Percentiles rank a stretch among this genome's conserved stretches.
Conservation (phyloP, 345 rosid species). For the Syzygium jambos region DNA sequence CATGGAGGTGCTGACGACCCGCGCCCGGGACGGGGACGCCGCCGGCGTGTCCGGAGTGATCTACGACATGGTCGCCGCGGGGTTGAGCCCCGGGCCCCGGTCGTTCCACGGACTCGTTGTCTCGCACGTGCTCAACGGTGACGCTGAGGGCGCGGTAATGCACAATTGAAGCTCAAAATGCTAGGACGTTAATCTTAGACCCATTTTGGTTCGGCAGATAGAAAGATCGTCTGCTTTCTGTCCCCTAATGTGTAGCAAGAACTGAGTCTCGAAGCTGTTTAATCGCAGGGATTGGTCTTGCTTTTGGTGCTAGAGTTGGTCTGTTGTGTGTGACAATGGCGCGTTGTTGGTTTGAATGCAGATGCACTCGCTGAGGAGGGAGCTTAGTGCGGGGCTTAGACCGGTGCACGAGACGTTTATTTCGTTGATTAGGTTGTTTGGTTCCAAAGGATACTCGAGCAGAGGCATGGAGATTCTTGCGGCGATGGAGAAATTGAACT, state of each 20-base stretch:
- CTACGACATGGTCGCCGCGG: constrained; percentile 95
- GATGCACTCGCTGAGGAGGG: constrained; percentile 88
- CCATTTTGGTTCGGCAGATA: not conserved
- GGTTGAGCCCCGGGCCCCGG: constrained; percentile 84
- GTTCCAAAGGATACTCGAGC: constrained; percentile 59
- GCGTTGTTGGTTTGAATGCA: constrained; percentile 16
- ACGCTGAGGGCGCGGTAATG: constrained; percentile 82
- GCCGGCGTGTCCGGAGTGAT: constrained; percentile 67
- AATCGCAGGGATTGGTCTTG: not conserved
- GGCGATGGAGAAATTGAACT: constrained; percentile 76
- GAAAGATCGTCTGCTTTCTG: not conserved
- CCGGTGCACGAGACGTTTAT: constrained; percentile 86
- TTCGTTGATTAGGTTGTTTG: constrained; percentile 59
- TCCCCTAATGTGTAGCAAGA: not conserved
- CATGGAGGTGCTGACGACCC: constrained; percentile 91
- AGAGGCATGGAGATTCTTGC: constrained; percentile 73
- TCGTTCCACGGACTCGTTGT: constrained; percentile 89
- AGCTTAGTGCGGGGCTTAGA: constrained; percentile 64
- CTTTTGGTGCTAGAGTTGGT: not conserved
- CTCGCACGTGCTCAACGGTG: constrained; percentile 58
- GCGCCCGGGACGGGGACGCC: constrained; percentile 63
- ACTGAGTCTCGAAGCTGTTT: not conserved
- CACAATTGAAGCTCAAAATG: not conserved
- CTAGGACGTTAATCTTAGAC: not conserved
- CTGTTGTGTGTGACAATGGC: not conserved